These are phyloP conservation scores for Talaromyces liani DNA, from an alignment of 495 filamentous ascomycete species.

Conservation along the genomic window DNA sequence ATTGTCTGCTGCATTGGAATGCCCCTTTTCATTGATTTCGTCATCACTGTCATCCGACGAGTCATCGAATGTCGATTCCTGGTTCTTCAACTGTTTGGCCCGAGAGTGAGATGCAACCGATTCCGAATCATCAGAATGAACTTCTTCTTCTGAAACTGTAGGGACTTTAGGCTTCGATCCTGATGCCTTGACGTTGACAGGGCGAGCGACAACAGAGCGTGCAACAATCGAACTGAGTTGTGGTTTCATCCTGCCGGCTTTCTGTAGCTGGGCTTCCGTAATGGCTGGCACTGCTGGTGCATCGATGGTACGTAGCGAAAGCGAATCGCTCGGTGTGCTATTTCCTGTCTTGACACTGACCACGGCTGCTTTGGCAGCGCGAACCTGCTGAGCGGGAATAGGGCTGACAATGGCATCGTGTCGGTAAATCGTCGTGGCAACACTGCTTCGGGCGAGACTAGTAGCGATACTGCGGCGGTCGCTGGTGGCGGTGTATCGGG, in stretches of 20 bases:
- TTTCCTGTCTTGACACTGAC: constrained; percentile 69
- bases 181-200: constrained; percentile 34
- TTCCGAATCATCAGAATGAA: constrained; percentile 14
- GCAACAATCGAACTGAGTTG: constrained; percentile 39
- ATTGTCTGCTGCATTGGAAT: not conserved
- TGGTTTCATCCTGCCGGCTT: constrained; percentile 29
- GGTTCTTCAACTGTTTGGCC: constrained; percentile 13
- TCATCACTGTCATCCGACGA: constrained; percentile 29
- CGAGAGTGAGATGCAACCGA: constrained; percentile 11
- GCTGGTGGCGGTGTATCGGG: constrained; percentile 66
- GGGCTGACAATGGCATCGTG: constrained; percentile 77
- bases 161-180: constrained; percentile 21
- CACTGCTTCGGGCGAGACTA: constrained; percentile 62
- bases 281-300: constrained; percentile 46
- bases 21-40: constrained; percentile 11
- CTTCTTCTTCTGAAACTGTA: constrained; percentile 19
- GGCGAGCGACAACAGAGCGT: constrained; percentile 35
- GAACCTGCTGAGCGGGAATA: constrained; percentile 74
- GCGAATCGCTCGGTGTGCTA: constrained; percentile 25
- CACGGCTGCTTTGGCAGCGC: constrained; percentile 78
- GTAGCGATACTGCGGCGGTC: constrained; percentile 56
- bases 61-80: constrained; percentile 29
- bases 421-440: constrained; percentile 88
- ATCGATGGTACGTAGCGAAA: constrained; percentile 27
- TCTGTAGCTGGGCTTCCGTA: constrained; percentile 39